Conservation (phyloP, 768 basidiomycete genomes). For the Boletus patriciae region DNA sequence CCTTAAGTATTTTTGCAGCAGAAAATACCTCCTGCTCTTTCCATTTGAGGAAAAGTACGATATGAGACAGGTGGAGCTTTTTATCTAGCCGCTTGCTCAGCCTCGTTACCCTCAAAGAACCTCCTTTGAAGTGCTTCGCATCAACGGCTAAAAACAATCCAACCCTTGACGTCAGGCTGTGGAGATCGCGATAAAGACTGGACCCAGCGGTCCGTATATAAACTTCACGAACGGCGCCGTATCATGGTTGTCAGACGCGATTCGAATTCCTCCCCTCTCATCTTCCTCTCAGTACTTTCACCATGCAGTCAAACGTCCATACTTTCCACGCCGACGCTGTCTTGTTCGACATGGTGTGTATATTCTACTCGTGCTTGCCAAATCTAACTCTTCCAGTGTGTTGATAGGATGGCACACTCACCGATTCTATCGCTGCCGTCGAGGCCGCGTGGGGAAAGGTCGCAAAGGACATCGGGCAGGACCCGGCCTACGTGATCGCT, state of each 20-base stretch:
- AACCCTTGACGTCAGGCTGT: conserved; percentile 33
- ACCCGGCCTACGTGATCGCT: conserved; percentile 65
- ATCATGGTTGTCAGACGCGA: conserved; percentile 10
- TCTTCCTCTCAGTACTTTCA: neutral
- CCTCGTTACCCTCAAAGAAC: conserved; percentile 9
- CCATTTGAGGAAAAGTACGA: neutral
- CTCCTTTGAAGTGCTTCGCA: neutral
- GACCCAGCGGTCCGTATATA: conserved; percentile 20
- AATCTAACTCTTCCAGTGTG: conserved; percentile 28
- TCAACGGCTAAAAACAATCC: neutral
- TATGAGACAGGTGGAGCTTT: conserved; percentile 9
- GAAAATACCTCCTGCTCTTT: neutral
- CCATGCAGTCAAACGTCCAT: conserved; percentile 28
- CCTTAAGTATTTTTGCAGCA: neutral
- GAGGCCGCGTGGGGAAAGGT: conserved; percentile 77
- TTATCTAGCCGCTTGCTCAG: conserved; percentile 4
- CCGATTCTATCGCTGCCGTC: conserved; percentile 71
- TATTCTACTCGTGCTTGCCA: conserved; percentile 2
- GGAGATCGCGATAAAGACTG: conserved; percentile 4
- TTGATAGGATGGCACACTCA: conserved; percentile 64
- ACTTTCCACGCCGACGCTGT: conserved; percentile 57
- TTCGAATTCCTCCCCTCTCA: conserved; percentile 4
- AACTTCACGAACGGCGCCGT: conserved; percentile 6
- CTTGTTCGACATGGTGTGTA: conserved; percentile 63
- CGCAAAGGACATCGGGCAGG: conserved; percentile 65